Evolutionary conservation across 208 protist species (phyloP), one percentile per base, ranked within the genome.

Genomic region (Spongospora subterranea): DNA sequence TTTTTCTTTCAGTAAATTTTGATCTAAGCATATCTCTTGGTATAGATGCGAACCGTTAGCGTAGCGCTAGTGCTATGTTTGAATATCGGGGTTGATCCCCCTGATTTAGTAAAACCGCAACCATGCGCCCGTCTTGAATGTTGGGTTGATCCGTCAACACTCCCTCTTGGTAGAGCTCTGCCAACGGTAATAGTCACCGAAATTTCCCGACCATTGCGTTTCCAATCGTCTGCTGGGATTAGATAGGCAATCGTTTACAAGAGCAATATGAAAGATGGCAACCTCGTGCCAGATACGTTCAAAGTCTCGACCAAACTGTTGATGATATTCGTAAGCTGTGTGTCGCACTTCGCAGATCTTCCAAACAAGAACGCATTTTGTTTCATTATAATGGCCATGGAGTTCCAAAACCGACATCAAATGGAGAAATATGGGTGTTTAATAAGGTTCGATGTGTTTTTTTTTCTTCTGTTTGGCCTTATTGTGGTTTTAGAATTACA

Each of bases 351-450:
- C 90, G 93, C 0, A 64, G 92, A 0, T 40, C 24, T 32, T 91
- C 90, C 0, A 92, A 91, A 88, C 77, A 91, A 0, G 93, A 94
- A 39, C 94, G 98, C 24, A 94, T 99, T 29, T 91, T 99, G 13
- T 96, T 99, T 32, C 98, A 99, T 93, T 99, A 99, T 94, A 99
- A 99, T 93, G 98, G 98, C 29, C 98, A 99, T 92, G 98, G 98
- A 90, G 98, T 99, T 93, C 98, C 98, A 6, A 93, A 95, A 35
- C 98, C 98, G 77, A 99, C 98, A 0, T 90, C 92, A 6, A 96
- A 97, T 65, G 98, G 98, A 64, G 98, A 99, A 94, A 95, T 99
- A 60, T 99, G 98, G 98, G 95, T 99, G 60, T 99, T 99, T 92
- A 98, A 99, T 95, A 95, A 96, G 91, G 91, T 94, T 54, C 60